Percentiles rank a stretch among this genome's conserved stretches.
These are phyloP conservation scores for Paramecium bursaria DNA, from an alignment of 73 alveolate species.

Conservation along the genomic window DNA sequence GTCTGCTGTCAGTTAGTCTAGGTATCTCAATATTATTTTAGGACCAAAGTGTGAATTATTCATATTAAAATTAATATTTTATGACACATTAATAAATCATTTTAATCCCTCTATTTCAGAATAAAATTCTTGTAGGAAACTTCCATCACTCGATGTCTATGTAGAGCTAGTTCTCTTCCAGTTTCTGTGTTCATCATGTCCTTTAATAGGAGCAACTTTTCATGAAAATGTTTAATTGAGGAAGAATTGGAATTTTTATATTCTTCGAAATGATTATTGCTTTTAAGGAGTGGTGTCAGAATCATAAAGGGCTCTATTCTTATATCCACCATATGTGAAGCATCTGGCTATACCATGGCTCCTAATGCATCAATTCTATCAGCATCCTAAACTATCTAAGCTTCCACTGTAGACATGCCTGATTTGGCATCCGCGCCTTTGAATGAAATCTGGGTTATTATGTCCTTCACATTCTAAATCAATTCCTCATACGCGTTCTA, in stretches of 20 bases:
- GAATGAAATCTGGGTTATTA: constrained; percentile 60
- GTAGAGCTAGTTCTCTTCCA: constrained; percentile 75
- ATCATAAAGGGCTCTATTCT: constrained; percentile 74
- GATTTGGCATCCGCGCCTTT: constrained; percentile 66
- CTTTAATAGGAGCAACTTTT: constrained; percentile 73
- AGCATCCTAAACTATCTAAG: constrained; percentile 80
- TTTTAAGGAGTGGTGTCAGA: constrained; percentile 63
- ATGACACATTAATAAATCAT: too few species aligned
- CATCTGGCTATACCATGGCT: constrained; percentile 86
- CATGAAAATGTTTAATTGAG: constrained; percentile 79
- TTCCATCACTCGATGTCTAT: constrained; percentile 75
- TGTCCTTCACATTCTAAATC: constrained; percentile 35
- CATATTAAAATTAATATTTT: too few species aligned
- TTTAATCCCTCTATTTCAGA: too few species aligned
- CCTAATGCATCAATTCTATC: constrained; percentile 84
- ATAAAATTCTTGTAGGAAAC: constrained; percentile 64
- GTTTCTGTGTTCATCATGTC: constrained; percentile 81
- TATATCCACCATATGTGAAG: constrained; percentile 79
- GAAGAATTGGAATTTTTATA: constrained; percentile 72
- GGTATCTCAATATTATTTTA: too few species aligned
- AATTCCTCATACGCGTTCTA: constrained; percentile 44
- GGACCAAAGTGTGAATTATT: too few species aligned
- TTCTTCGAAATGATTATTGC: constrained; percentile 70
- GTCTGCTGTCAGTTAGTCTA: too few species aligned
- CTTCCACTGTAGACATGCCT: constrained; percentile 73